Conservation (phyloP, 768 basidiomycete species). For the Boletus fagicola region DNA sequence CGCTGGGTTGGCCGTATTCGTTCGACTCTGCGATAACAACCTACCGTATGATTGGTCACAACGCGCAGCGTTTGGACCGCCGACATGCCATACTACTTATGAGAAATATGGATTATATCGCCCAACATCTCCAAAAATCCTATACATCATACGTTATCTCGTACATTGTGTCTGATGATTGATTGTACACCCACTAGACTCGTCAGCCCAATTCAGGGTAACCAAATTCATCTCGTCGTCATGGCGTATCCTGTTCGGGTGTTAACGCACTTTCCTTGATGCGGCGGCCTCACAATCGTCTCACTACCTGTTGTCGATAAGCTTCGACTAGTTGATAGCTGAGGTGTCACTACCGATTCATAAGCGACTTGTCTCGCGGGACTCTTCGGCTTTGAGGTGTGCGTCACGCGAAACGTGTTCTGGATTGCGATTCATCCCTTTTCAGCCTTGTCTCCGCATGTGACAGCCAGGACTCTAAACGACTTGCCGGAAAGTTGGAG, state of each 20-base stretch:
- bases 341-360: neutral
- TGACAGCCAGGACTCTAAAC: constrained; percentile 14
- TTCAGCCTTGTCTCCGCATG: constrained; percentile 14
- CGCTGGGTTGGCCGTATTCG: constrained; percentile 8
- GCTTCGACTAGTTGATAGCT: neutral
- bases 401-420: constrained; percentile 3
- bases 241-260: constrained; percentile 9
- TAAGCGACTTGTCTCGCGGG: neutral
- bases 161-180: no score
- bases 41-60: neutral
- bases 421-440: constrained; percentile 8
- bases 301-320: neutral
- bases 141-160: neutral
- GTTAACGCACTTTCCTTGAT: neutral
- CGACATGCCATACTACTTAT: no score
- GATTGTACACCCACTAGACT: neutral
- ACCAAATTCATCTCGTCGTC: constrained; percentile 20
- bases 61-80: neutral
- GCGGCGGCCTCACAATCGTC: neutral
- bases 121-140: neutral
- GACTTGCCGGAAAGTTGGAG: constrained; percentile 6
- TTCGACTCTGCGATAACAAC: constrained; percentile 15
- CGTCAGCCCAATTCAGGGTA: neutral
- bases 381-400: constrained; percentile 1
- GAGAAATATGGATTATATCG: neutral